Base-by-base conservation (phyloP, 257 asterid genomes). In the Solanum chaucha region DNA sequence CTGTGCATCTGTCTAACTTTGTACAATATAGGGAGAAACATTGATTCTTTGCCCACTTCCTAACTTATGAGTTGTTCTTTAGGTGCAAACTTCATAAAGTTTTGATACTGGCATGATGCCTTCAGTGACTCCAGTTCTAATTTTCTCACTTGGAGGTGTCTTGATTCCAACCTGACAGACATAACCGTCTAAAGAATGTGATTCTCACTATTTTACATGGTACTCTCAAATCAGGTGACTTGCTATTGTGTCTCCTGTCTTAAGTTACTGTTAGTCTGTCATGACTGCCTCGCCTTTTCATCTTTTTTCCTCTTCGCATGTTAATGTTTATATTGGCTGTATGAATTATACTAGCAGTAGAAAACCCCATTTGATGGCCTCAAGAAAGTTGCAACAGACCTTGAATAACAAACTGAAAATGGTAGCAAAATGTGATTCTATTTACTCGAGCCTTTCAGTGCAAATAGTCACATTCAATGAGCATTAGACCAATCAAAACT, bases 11-110 rank as follows among this genome's bases (percentile, higher is more conserved):
- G 82, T 73, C 90, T 88, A 87, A 91, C 91, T 85, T 88, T 86
- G 90, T 93, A 88, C 92, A 88, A 88, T 90, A 88, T 90, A 77
- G 92, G 88, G 89, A 70, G 70, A 72, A 35, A 86, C 89, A 87
- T 91, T 89, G 91, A 92, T 90, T 90, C 93, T 93, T 87, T 90
- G 91, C 82, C 82, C 20, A 48, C 72, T 67, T 71, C 75, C 90
- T 89, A 88, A 87, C 92, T 84, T 81, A 48, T 61, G 87, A 87
- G 73, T 82, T 87, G 48, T 72, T 87, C 46, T 78, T 64, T 86
- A 86, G 93, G 92, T 88, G 86, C 68, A 83, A 82, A 87, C 87
- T 87, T 88, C 86, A 81, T 82, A 34, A 86, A 83, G 84, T 95
- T 92, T 93, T 90, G 91, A 84, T 88, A 77, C 74, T 90, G 88